Base-by-base conservation (phyloP, 1,284 basidiomycete genomes). In the Coniferiporia sulphurascens region DNA sequence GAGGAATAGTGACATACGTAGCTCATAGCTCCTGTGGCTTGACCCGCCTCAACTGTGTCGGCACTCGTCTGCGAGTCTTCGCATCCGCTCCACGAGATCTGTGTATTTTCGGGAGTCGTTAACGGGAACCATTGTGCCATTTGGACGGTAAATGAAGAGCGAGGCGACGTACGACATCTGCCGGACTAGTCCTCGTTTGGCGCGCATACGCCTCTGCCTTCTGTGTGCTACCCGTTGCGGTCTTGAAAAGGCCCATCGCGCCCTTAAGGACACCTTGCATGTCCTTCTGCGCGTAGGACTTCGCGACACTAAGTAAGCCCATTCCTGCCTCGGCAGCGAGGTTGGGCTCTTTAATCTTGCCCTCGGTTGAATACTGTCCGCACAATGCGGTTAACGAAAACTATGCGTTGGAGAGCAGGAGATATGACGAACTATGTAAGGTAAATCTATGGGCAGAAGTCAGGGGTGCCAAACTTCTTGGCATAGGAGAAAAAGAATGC, bases 61-160 rank as follows among this genome's bases (percentile, higher is more conserved):
- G 95, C 95, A 67, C 90, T 93, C 8, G 95, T 98, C 73, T 97
- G 94, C 13, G 85, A 83, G 70, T 98, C 95, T 69, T 93, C 95
- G 74, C 95, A 97, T 4, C 94, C 95, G 66, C 89, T 90, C 84
- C 87, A 95, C 12, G 84, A 85, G 35, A 91, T 87, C 79, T 82
- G 46, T 17, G 44, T n/a, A 17, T 6, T 46, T 46, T 17, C n/a
- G 15, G 8, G 15, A 4, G 17, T 46, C n/a, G n/a, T 43, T 43
- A 13, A 43, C 12, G 7, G 8, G 41, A 7, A 66, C 72, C 50
- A 54, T 21, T 45, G 15, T 15, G 17, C 51, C 27, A 27, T 27
- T 69, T 56, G 77, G 71, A 62, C 48, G 1, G 36, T 48, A 3
- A 1, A 27, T 34, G 32, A 58, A 41, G 13, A 32, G 52, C 44